Evolutionary conservation across 371 early-diverging fungal species (phyloP).

Genomic region (Hamiltosporidium tvaerminnensis): DNA sequence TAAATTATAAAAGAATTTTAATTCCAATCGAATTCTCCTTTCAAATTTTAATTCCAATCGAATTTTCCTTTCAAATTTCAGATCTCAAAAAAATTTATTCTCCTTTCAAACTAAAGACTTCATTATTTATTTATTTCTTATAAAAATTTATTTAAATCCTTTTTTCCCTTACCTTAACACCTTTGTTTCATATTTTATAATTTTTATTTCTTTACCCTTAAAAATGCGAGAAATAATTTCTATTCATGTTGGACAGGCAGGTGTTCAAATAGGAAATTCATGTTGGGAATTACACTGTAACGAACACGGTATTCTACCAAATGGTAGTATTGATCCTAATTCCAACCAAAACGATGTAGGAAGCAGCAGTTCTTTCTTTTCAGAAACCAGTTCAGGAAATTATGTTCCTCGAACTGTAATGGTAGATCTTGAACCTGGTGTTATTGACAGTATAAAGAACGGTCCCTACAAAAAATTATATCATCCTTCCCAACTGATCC

Average conservation of each 20-base stretch:
- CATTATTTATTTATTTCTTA: no score
- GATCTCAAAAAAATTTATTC: no score
- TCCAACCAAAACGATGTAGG: conserved; percentile 62
- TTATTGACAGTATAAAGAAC: conserved; percentile 81
- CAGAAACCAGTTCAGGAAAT: conserved; percentile 82
- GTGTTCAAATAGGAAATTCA: conserved; percentile 98
- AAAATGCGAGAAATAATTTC: conserved; percentile 88
- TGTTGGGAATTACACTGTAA: conserved; percentile 94
- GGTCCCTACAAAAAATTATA: conserved; percentile 83
- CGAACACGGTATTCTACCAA: conserved; percentile 89
- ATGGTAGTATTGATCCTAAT: conserved; percentile 56
- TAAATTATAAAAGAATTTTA: no score
- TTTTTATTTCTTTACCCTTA: background rate
- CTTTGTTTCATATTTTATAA: background rate
- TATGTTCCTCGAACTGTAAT: conserved; percentile 94
- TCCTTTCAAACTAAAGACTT: no score
- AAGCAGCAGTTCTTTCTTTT: conserved; percentile 78
- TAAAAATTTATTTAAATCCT: no score
- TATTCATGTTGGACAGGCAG: conserved; percentile 88
- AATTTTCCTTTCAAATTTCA: no score
- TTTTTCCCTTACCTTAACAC: no score
- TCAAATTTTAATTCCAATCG: no score
- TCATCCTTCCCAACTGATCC: conserved; percentile 92
- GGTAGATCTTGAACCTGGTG: conserved; percentile 87
- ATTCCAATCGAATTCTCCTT: no score